Conservation (phyloP, 331 rosid species). For the Malus hybrid region DNA sequence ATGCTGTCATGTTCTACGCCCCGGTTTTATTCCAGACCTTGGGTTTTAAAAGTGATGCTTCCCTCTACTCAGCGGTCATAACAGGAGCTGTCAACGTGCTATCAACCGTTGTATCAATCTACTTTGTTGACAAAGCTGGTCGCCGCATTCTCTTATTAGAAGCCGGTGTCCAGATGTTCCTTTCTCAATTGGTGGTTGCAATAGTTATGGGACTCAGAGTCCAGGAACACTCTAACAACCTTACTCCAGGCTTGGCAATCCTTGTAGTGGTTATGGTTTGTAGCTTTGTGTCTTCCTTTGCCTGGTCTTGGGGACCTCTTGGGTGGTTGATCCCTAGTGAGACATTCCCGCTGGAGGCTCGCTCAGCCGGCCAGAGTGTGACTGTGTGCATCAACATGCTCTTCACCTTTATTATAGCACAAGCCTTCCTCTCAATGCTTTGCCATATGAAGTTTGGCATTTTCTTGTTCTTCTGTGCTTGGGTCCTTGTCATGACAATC, state of each 20-base stretch:
- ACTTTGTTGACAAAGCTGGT: conserved; percentile 53
- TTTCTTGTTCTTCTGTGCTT: conserved; percentile 52
- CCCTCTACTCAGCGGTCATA: conserved; percentile 54
- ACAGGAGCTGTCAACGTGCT: conserved; percentile 59
- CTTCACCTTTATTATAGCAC: conserved; percentile 43
- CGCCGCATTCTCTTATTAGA: conserved; percentile 51
- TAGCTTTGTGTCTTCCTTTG: conserved; percentile 53
- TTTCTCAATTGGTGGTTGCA: conserved; percentile 47
- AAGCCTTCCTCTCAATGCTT: conserved; percentile 31
- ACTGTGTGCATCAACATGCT: conserved; percentile 50
- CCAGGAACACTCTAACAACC: conserved; percentile 21
- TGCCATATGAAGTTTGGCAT: conserved; percentile 58
- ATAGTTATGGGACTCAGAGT: conserved; percentile 33
- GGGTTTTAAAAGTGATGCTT: conserved; percentile 53
- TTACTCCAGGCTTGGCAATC: conserved; percentile 34
- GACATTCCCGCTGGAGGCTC: conserved; percentile 30
- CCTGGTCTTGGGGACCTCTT: conserved; percentile 2
- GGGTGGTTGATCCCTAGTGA: no score
- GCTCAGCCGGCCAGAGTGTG: conserved; percentile 50
- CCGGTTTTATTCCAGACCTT: conserved; percentile 53
- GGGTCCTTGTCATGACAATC: conserved; percentile 50
- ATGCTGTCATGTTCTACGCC: conserved; percentile 69
- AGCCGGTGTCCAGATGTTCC: conserved; percentile 71
- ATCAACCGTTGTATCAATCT: conserved; percentile 52
- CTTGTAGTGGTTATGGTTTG: conserved; percentile 54